These are phyloP conservation scores for Mycena amicta DNA, from an alignment of 768 basidiomycete species.

Conservation along the genomic window DNA sequence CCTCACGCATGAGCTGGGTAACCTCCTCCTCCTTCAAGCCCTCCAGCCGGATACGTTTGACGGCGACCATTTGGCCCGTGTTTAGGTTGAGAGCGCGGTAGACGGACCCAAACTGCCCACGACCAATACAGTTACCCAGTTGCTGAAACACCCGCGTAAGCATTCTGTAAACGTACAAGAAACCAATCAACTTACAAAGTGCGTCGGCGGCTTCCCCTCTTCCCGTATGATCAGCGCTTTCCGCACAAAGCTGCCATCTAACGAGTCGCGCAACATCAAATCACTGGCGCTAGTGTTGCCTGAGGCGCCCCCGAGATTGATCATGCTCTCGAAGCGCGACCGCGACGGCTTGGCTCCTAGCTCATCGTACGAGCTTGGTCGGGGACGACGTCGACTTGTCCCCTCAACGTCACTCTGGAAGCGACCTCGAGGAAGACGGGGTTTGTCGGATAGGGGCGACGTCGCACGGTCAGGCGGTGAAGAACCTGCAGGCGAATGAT, in stretches of 20 bases:
- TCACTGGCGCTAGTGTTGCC: constrained; percentile 66
- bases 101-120: constrained; percentile 95
- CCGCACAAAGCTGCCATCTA: constrained; percentile 65
- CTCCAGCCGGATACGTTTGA: constrained; percentile 90
- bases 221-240: constrained; percentile 78
- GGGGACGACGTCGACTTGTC: constrained; percentile 51
- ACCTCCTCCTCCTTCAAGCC: constrained; percentile 92
- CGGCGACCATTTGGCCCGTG: constrained; percentile 98
- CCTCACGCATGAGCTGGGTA: constrained; percentile 89
- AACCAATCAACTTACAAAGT: constrained; percentile 66
- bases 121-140: constrained; percentile 96
- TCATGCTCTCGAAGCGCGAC: constrained; percentile 75
- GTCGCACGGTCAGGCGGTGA: constrained; percentile 41
- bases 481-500: constrained; percentile 34
- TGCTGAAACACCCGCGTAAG: constrained; percentile 55
- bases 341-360: constrained; percentile 54
- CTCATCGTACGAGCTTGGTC: constrained; percentile 74
- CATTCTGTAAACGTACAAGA: constrained; percentile 18
- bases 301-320: constrained; percentile 57
- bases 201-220: constrained; percentile 76
- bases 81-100: constrained; percentile 93
- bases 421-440: constrained; percentile 56
- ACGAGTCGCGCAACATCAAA: constrained; percentile 58
- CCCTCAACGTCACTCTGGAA: constrained; percentile 79
- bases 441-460: constrained; percentile 35